phyloP scores from a whole-genome alignment of 2,329 filamentous ascomycete genomes.

The Helminthosporium solani region DNA sequence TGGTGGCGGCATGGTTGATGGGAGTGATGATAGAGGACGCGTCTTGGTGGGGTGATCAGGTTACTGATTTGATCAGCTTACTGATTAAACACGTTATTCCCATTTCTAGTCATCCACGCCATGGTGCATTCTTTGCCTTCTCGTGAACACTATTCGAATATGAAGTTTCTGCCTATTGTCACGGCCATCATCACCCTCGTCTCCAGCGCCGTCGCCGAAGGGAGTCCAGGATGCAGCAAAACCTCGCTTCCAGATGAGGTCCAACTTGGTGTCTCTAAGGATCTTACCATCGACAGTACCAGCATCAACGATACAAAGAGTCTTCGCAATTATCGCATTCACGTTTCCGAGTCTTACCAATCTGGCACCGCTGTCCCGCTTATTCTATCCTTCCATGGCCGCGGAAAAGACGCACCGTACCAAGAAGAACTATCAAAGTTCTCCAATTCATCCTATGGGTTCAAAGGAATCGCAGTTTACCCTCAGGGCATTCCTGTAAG shows the following conservation, averaged over 20 bases:
- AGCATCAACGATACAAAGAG: conserved; percentile 22
- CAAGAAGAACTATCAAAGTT: conserved; percentile 50
- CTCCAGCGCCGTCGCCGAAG: background rate
- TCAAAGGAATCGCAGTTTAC: conserved; percentile 49
- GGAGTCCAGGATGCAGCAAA: conserved; percentile 13
- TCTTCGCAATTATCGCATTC: conserved; percentile 40
- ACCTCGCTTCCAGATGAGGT: conserved; percentile 17
- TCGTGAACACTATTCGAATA: background rate
- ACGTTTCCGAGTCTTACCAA: conserved; percentile 45
- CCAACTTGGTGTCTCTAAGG: conserved; percentile 21
- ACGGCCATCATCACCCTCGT: background rate
- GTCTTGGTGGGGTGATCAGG: too few species aligned
- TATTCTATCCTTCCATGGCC: conserved; percentile 54
- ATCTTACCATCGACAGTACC: conserved; percentile 27
- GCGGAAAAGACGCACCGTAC: conserved; percentile 37
- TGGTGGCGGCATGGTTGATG: too few species aligned
- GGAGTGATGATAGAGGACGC: too few species aligned
- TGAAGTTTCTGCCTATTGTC: background rate
- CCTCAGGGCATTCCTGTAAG: conserved; percentile 43
- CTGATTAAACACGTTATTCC: too few species aligned
- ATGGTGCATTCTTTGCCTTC: too few species aligned
- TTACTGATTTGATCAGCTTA: too few species aligned
- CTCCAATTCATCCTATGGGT: conserved; percentile 47
- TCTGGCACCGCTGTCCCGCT: conserved; percentile 40
- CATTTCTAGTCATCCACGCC: too few species aligned